Conservation (phyloP, 257 asterid genomes). For the Apocynum venetum region DNA sequence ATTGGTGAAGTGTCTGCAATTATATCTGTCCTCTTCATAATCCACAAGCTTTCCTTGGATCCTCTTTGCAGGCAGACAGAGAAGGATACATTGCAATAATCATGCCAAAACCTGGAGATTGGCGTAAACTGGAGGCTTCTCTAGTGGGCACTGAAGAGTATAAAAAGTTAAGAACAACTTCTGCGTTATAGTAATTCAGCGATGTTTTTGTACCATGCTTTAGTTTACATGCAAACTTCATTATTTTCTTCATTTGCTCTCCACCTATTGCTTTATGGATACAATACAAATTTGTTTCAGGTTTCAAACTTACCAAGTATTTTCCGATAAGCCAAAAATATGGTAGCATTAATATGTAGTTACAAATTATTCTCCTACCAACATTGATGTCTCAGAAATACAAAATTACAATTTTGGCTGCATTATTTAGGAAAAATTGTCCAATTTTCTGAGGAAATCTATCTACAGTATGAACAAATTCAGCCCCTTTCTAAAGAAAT, state of each 20-base stretch:
- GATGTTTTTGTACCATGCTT: background rate
- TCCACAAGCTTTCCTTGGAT: background rate
- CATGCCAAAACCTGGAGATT: slow-evolving; percentile 86
- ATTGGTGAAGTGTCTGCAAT: background rate
- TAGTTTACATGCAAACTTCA: background rate
- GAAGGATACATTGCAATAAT: slow-evolving; percentile 90
- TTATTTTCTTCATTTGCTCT: background rate
- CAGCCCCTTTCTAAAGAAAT: background rate
- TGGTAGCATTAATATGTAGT: background rate
- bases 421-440: background rate
- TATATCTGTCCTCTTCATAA: background rate
- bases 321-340: background rate
- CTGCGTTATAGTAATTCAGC: background rate
- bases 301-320: background rate
- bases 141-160: slow-evolving; percentile 52
- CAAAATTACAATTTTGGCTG: background rate
- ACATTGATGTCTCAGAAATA: background rate
- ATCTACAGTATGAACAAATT: background rate
- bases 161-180: slow-evolving; percentile 29
- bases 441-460: background rate
- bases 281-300: background rate
- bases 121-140: slow-evolving; percentile 72
- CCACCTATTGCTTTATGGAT: background rate
- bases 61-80: slow-evolving; percentile 58
- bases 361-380: background rate